Base-by-base conservation (phyloP, 495 filamentous ascomycete genomes). In the Aspergillus biplanus region DNA sequence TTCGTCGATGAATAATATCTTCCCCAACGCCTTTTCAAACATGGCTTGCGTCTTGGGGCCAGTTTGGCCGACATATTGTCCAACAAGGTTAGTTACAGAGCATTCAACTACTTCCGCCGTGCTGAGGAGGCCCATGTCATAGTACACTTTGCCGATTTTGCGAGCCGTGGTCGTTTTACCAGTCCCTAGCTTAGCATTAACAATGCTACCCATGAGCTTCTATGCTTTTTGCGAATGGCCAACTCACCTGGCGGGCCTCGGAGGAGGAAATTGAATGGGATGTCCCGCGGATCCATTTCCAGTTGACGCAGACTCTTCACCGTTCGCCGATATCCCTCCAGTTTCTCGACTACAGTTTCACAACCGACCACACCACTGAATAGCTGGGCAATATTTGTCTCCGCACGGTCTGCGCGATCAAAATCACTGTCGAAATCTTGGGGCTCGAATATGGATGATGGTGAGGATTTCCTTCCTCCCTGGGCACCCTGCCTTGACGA, bases 151-250 rank as follows among this genome's bases (percentile, higher is more conserved):
- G 9, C 90, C 90, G 83, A 93, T 90, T 63, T 83, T 88, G 56
- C 79, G 73, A 0, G 90, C 90, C 0, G 88, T 91, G 0, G 81
- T 87, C 0, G 90, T 92, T 66, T 93, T 93, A 12, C 90, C 90
- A 4, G 90, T 92, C 1, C 90, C 86, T 87, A 56, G 42, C 8
- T 4, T 15, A 44, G n/a, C 8, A 7, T 44, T 13, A 44, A 15
- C 39, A 3, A 13, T 11, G 39, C 8, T 7, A 12, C n/a, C 4
- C 39, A 12, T 44, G 8, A 44, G 39, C 5, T 0, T 27, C 1
- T 27, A 27, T 27, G 8, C 39, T 12, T 4, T 44, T 44, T 11
- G 39, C 39, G 39, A 15, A n/a, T 33, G 15, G 3, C 15, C 7
- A 21, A 47, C 59, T 61, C 73, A 87, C 85, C 85, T 60, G 87